phyloP scores from a whole-genome alignment of 257 asterid species.

The Solanum etuberosum region DNA sequence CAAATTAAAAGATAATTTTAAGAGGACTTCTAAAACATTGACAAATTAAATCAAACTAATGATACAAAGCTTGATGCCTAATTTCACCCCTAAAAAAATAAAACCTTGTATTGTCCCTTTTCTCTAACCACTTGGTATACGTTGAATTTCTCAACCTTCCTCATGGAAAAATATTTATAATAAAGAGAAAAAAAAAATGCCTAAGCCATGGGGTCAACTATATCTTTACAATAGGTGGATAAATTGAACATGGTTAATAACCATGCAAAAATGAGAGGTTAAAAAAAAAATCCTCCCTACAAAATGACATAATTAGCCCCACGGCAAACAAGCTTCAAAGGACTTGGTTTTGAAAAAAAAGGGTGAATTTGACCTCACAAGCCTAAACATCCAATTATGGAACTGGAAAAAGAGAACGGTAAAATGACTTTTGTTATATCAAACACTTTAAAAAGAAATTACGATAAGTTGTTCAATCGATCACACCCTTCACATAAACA shows the following conservation, averaged over 20 bases:
- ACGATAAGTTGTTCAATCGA: background rate
- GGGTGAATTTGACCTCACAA: background rate
- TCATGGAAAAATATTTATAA: background rate
- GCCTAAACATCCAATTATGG: background rate
- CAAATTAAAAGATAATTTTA: background rate
- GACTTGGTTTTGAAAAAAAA: background rate
- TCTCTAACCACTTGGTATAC: background rate
- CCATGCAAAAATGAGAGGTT: constrained; percentile 9
- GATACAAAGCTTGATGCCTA: background rate
- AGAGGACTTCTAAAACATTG: background rate
- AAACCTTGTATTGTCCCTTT: background rate
- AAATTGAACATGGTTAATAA: constrained; percentile 16
- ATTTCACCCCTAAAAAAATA: background rate
- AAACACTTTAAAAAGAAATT: background rate
- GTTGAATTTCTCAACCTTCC: background rate
- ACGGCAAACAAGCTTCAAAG: constrained; percentile 12
- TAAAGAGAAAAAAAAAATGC: constrained; percentile 2
- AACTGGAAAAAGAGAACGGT: background rate
- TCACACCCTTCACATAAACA: constrained; percentile 5
- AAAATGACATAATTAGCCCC: constrained; percentile 18
- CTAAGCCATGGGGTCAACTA: constrained; percentile 13
- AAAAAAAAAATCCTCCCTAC: constrained; percentile 14
- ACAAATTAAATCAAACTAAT: background rate
- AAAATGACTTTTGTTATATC: background rate
- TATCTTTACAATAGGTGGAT: constrained; percentile 15